Base-by-base conservation (phyloP, 2,329 filamentous ascomycete species). In the Knufia fluminis region DNA sequence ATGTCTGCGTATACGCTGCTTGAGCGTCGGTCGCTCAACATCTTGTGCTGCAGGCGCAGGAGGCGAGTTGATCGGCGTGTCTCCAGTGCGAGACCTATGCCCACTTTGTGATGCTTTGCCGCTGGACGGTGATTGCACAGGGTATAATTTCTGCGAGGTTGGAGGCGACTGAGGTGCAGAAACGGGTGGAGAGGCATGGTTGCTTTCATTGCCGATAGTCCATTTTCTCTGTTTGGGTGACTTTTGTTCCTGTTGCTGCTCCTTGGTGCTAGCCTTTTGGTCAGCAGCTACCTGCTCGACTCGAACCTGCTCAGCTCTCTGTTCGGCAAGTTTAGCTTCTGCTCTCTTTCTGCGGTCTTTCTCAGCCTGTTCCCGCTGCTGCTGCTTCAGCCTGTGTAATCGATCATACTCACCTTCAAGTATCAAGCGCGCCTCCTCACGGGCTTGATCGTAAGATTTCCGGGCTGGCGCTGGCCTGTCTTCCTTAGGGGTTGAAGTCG, bases 351-450 rank as follows among this genome's bases (percentile, higher is more conserved):
- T 36, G 28, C 40, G n/a, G 2, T 44, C 40, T 26, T 17, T 31
- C 19, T 50, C 40, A 22, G 20, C 32, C n/a, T 39, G 23, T 35
- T 50, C 48, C 28, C 51, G 46, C 26, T 52, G 46, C 26, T 45
- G 41, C 28, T 54, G 42, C 42, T 52, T 49, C 17, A 59, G 22
- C 12, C 38, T 53, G 19, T 51, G 48, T 8, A 58, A 22, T 22
- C 54, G 51, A 33, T 57, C 57, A 20, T 51, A 51, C 31, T 59
- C 54, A 14, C 57, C 57, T 46, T 59, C 57, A 8, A 59, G 51
- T 22, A 58, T 58, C 36, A 58, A 39, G 4, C 57, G 56, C 35
- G 57, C 57, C 32, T 59, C 57, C 54, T 59, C 57, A 24, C 57
- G 44, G 1, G 57, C 57, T 20, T 35, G 48, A 22, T 59, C 57